A percentile compares a stretch with the other conserved stretches of the same genome.
Evolutionary conservation across 345 rosid genomes (phyloP).

Genomic region (Zanthoxylum bungeanum): DNA sequence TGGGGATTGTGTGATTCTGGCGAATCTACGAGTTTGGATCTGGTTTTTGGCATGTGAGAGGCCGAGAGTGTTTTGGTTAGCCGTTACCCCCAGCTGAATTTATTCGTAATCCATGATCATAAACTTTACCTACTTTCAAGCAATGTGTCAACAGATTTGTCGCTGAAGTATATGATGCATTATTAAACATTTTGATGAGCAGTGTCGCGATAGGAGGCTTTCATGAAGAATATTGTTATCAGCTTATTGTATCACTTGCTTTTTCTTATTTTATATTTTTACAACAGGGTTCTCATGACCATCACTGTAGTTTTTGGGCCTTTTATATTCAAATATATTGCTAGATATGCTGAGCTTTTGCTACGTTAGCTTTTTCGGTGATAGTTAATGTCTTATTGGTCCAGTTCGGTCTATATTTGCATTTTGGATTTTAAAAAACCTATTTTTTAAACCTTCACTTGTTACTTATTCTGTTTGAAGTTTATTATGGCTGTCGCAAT

Average conservation of each 20-base stretch:
- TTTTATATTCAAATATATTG: not conserved
- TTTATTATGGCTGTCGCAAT: not conserved
- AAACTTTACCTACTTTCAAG: not conserved
- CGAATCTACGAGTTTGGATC: not conserved
- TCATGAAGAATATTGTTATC: not conserved
- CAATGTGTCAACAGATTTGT: not conserved
- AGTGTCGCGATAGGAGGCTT: not conserved
- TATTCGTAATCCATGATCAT: not conserved
- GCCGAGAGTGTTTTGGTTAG: not conserved
- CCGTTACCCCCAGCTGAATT: not conserved
- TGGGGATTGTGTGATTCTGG: not conserved
- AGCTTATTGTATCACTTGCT: not conserved
- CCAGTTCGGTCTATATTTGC: not conserved
- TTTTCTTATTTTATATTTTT: not conserved
- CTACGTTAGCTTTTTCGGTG: not conserved
- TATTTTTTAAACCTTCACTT: not conserved
- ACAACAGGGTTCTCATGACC: not conserved
- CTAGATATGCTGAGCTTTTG: not conserved
- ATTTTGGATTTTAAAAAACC: not conserved
- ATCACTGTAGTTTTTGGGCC: not conserved
- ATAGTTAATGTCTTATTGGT: not conserved
- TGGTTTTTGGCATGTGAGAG: not conserved
- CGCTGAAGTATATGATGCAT: not conserved
- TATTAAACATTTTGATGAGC: not conserved
- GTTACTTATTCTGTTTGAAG: not conserved